Conservation (phyloP, 2,329 filamentous ascomycete genomes). For the Colletotrichum sp. region DNA sequence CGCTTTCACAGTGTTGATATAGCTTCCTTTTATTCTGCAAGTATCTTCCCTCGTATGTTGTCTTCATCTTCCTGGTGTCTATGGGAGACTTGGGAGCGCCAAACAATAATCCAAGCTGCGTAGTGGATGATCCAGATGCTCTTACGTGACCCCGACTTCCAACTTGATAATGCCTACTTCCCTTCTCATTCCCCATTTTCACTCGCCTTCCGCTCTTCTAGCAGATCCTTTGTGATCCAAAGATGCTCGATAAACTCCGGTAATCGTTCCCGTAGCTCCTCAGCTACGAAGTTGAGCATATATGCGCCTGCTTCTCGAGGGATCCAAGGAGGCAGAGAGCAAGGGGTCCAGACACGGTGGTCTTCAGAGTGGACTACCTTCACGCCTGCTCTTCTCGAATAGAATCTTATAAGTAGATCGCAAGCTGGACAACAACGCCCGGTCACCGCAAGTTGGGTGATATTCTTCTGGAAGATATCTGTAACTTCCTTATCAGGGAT, state of each 20-base stretch:
- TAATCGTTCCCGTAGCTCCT: background rate
- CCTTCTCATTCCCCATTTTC: too few species aligned
- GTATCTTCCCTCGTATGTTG: background rate
- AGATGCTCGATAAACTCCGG: background rate
- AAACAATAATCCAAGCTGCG: background rate
- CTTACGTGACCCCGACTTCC: too few species aligned
- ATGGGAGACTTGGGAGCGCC: background rate
- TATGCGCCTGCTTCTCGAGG: background rate
- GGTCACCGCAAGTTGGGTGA: background rate
- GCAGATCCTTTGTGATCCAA: background rate
- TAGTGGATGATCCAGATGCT: too few species aligned
- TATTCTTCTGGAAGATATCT: background rate
- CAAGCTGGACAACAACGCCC: background rate
- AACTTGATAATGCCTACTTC: too few species aligned
- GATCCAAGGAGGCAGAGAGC: background rate
- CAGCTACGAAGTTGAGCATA: background rate
- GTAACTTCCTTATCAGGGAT: background rate
- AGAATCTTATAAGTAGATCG: background rate
- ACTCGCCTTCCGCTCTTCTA: background rate
- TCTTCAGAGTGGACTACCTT: background rate
- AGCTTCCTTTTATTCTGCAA: background rate
- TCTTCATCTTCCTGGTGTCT: background rate
- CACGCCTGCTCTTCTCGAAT: background rate
- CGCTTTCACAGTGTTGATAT: background rate
- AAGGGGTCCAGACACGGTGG: background rate